Percentiles rank a stretch among this genome's conserved stretches.
These are phyloP conservation scores for Kalanchoe fedtschenkoi DNA, from an alignment of 164 flowering plant genomes.

Conservation along the genomic window DNA sequence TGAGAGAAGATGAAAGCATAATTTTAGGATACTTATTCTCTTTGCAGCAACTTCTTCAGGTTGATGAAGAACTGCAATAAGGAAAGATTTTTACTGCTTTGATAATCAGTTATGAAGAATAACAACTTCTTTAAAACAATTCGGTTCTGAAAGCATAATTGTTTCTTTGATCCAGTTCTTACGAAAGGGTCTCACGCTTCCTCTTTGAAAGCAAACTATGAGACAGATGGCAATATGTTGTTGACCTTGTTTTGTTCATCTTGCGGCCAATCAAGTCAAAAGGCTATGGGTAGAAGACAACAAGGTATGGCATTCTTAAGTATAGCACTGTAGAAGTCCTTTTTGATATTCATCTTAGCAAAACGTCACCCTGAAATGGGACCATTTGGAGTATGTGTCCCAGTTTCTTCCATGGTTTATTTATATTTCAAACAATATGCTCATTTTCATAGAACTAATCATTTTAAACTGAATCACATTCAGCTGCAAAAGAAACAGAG, in stretches of 20 bases:
- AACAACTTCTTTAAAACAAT: neutral
- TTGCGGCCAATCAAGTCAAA: constrained; percentile 1
- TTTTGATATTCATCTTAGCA: neutral
- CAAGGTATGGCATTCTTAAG: neutral
- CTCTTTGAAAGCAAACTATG: neutral
- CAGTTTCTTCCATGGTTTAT: no score
- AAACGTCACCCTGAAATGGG: neutral
- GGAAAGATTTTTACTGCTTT: neutral
- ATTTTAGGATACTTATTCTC: neutral
- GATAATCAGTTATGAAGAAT: neutral
- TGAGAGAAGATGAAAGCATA: neutral
- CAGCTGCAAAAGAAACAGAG: neutral
- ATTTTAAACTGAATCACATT: neutral
- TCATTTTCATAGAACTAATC: neutral
- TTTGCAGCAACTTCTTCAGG: neutral
- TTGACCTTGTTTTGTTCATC: neutral
- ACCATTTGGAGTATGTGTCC: neutral
- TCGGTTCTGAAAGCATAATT: neutral
- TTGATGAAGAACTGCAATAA: neutral
- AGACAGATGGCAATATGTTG: constrained; percentile 4
- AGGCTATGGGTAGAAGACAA: neutral
- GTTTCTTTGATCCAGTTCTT: neutral
- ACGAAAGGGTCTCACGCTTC: neutral
- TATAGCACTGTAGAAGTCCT: neutral
- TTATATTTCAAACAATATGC: neutral